These are phyloP conservation scores for Vitis amurensis DNA, from an alignment of 164 flowering plant genomes.

Conservation along the genomic window DNA sequence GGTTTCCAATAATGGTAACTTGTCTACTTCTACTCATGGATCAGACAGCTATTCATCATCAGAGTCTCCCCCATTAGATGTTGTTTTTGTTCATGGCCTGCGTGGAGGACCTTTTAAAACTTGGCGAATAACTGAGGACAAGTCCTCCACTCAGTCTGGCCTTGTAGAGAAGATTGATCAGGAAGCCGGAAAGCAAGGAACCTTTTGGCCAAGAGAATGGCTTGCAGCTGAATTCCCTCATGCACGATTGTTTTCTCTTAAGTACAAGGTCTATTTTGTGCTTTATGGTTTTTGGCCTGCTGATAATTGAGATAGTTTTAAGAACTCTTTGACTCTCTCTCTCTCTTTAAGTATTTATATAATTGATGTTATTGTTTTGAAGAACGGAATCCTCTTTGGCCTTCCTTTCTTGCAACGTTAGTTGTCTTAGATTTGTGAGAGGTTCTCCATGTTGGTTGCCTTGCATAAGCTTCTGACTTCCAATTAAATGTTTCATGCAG, in stretches of 20 bases:
- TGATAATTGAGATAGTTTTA: background rate
- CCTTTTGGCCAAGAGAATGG: slow-evolving; percentile 99
- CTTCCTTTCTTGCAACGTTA: background rate
- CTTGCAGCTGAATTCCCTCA: slow-evolving; percentile 84
- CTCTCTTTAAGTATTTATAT: background rate
- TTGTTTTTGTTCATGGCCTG: slow-evolving; percentile 93
- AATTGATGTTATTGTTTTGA: background rate
- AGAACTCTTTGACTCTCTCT: too few relatives aligned
- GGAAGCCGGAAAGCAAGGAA: slow-evolving; percentile 93
- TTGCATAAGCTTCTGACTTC: slow-evolving; percentile 7
- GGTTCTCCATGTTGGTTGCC: background rate
- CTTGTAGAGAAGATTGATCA: slow-evolving; percentile 95
- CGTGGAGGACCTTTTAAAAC: slow-evolving; percentile 95
- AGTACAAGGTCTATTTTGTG: slow-evolving; percentile 76
- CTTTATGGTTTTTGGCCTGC: background rate
- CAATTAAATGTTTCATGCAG: slow-evolving; percentile 54
- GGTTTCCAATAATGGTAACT: slow-evolving; percentile 17
- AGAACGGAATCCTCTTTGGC: background rate
- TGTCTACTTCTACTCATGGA: slow-evolving; percentile 25
- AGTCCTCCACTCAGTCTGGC: slow-evolving; percentile 86
- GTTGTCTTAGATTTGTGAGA: background rate
- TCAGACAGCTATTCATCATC: slow-evolving; percentile 21
- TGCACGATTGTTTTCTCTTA: slow-evolving; percentile 85
- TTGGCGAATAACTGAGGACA: slow-evolving; percentile 93
- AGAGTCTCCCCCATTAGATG: slow-evolving; percentile 58